Base-by-base conservation (phyloP, 2,329 filamentous ascomycete genomes). In the Colletotrichum endophyticum region DNA sequence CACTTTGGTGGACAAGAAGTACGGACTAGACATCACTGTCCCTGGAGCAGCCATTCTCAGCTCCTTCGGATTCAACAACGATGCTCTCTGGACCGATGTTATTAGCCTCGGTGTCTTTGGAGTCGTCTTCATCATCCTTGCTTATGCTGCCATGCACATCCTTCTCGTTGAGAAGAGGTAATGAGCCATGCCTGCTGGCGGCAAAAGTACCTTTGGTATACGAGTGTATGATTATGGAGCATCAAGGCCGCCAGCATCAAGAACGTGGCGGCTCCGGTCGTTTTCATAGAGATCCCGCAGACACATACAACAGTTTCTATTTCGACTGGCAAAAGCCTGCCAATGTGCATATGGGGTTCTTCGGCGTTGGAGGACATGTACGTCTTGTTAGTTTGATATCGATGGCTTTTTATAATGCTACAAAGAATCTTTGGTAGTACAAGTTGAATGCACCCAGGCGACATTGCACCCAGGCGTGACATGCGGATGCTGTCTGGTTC, bases 21-120 rank as follows among this genome's bases (percentile, higher is more conserved):
- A 98, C 79, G 97, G 97, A 8, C 91, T 99, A 7, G 96, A 99
- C 81, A 99, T 99, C 78, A 96, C 97, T 69, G 96, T 99, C 0
- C 97, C 97, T 0, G 97, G 97, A 39, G 96, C 96, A 1, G 95
- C 96, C 0, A 99, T 99, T 79, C 87, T 99, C 72, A 98, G 95
- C 84, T 95, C 95, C 0, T 99, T 99, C 84, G 97, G 97, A 2
- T 99, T 99, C 84, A 91, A 98, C 82, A 98, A 96, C 32, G 89
- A 93, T 76, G 95, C 95, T 1, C 89, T 98, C 73, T 98, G 96
- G 96, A 87, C 87, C 61, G 97, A 99, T 84, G 92, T 97, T 30
- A 88, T 94, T 68, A 96, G 95, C 63, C 87, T 99, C 16, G 95
- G 92, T 8, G 88, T 97, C 13, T 98, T 98, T 84, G 95, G 94